Percentiles rank a stretch among this genome's conserved stretches.
Conservation (phyloP, 2,329 filamentous ascomycete species). For the Biscogniauxia mediterranea region DNA sequence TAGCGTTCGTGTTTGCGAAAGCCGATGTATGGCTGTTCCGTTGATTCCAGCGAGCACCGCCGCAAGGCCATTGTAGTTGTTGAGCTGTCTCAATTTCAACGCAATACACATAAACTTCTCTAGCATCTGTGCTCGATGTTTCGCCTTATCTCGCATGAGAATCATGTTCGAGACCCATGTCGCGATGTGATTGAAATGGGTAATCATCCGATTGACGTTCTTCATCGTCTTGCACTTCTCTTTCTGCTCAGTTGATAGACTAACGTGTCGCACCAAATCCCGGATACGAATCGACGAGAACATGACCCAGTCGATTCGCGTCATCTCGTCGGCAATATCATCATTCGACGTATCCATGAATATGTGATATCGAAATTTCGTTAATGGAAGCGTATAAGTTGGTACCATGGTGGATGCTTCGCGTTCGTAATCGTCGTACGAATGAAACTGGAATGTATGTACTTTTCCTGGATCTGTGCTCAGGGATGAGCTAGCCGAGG, state of each 20-base stretch:
- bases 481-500: conserved; percentile 46
- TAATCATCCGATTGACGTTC: conserved; percentile 92
- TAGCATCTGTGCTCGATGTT: conserved; percentile 85
- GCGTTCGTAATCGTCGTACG: conserved; percentile 76
- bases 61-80: conserved; percentile 97
- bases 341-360: conserved; percentile 87
- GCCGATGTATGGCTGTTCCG: conserved; percentile 78
- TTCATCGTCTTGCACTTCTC: conserved; percentile 74
- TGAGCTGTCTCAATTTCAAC: conserved; percentile 78
- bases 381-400: conserved; percentile 65
- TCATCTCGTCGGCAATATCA: conserved; percentile 85
- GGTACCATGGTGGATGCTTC: conserved; percentile 73
- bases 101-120: conserved; percentile 96
- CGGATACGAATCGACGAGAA: conserved; percentile 92
- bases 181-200: conserved; percentile 84
- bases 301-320: conserved; percentile 96
- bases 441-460: conserved; percentile 57
- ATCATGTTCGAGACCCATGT: conserved; percentile 82
- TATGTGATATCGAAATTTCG: conserved; percentile 83
- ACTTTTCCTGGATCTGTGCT: conserved; percentile 39
- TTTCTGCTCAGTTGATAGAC: conserved; percentile 67
- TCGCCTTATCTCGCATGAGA: conserved; percentile 89
- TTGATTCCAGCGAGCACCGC: conserved; percentile 92
- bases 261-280: conserved; percentile 90
- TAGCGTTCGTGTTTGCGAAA: conserved; percentile 75